Evolutionary conservation across 2,329 filamentous ascomycete genomes (phyloP), one percentile per base, ranked within the genome.

Genomic region (Cytospora chrysosperma): DNA sequence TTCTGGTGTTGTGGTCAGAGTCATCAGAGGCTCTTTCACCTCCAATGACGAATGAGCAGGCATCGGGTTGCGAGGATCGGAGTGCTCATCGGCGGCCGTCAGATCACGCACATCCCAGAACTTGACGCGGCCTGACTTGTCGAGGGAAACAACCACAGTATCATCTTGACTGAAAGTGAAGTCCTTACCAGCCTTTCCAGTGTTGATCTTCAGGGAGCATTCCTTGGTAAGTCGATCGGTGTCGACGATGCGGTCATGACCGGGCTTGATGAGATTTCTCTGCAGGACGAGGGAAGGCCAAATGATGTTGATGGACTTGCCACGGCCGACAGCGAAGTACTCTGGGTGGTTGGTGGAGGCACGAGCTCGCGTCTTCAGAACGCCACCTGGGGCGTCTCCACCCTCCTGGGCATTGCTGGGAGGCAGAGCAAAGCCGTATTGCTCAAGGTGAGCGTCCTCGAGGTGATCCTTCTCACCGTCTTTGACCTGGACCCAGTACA

Each of bases 141-240:
- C 96, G 59, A 99, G 86, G 56, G 94, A 97, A 54, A 96, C 93
- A 69, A 99, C 92, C 49, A 94, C 88, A 1, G 90, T 91, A 75
- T 99, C 95, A 75, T 99, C 95, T 75, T 96, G 93, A 76, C 94
- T 97, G 78, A 99, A 99, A 54, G 89, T 90, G 75, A 99, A 99
- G 75, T 99, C 95, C 77, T 99, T 99, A 67, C 93, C 95, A 68
- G 95, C 94, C 81, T 99, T 99, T 70, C 94, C 95, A 67, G 93
- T 98, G 70, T 94, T 92, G 76, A 99, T 97, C 77, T 93, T 96
- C 68, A 98, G 81, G 56, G 91, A 91, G 72, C 91, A 93, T 73
- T 97, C 90, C 72, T 89, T 88, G 68, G 95, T 86, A 67, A 96
- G 92, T 72, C 88, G 90, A 74, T 97, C 93, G 0, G 91, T 95